Percentiles rank a stretch among this genome's conserved stretches.
Conservation (phyloP, 2,329 filamentous ascomycete species). For the Myotisia sp. region DNA sequence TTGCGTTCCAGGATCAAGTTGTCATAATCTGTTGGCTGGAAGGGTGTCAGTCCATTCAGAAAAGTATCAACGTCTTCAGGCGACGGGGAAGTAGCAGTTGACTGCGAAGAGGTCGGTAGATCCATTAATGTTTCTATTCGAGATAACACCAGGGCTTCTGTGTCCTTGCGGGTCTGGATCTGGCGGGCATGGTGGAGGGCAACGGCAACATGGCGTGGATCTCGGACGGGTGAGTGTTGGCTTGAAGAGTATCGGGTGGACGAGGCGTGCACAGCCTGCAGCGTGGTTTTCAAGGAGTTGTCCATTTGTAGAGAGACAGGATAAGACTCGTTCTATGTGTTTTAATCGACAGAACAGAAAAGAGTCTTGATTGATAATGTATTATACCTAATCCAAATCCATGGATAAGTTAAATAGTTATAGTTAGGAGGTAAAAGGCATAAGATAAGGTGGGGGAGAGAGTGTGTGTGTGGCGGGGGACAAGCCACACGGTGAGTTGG, state of each 20-base stretch:
- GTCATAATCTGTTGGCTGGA: constrained; percentile 81
- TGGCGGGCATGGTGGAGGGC: constrained; percentile 71
- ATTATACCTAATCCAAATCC: no score
- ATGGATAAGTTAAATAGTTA: no score
- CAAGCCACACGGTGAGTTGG: no score
- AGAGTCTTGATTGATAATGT: no score
- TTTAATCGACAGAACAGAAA: no score
- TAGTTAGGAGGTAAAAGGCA: no score
- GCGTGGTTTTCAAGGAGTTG: constrained; percentile 50
- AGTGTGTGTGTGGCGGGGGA: no score
- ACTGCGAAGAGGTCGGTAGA: constrained; percentile 39
- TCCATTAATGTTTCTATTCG: constrained; percentile 58
- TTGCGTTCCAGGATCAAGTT: constrained; percentile 80
- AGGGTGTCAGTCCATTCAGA: constrained; percentile 51
- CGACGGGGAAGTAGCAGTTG: constrained; percentile 40
- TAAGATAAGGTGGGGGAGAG: no score
- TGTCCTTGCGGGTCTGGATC: constrained; percentile 67
- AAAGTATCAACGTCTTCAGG: constrained; percentile 51
- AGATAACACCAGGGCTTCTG: constrained; percentile 59
- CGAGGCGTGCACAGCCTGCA: constrained; percentile 27
- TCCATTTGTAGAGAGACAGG: no score
- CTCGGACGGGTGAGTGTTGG: constrained; percentile 19
- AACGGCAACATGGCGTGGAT: constrained; percentile 40
- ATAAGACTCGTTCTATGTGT: no score
- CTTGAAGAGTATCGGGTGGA: constrained; percentile 27